These are phyloP conservation scores for Xylaria telfairii DNA, from an alignment of 495 filamentous ascomycete genomes.

Conservation along the genomic window DNA sequence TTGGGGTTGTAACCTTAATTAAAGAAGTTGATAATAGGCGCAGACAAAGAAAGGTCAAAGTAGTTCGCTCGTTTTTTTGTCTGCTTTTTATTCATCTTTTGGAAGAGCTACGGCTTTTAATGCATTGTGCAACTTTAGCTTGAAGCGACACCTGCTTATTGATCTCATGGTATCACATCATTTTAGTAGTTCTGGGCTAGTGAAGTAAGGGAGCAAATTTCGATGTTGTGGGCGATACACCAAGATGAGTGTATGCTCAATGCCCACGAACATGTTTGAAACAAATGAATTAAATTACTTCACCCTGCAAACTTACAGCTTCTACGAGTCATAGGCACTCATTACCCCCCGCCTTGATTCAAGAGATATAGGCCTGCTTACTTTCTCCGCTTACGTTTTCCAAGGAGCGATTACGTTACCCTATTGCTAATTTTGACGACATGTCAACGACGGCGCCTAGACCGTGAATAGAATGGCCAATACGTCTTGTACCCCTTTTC, in stretches of 20 bases:
- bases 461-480: neutral
- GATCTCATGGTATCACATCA: neutral
- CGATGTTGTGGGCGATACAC: neutral
- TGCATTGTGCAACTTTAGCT: neutral
- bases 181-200: neutral
- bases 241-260: no score
- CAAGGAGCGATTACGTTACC: no score
- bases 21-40: neutral
- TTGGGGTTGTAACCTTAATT: neutral
- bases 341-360: no score
- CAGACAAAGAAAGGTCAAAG: neutral
- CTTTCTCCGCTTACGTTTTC: no score
- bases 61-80: neutral
- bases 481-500: neutral
- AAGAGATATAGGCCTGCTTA: no score
- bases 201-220: neutral
- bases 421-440: no score
- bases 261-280: neutral
- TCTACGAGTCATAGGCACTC: no score
- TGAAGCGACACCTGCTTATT: neutral
- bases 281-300: neutral
- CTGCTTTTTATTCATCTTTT: neutral
- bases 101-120: neutral
- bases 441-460: neutral
- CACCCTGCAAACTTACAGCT: no score